These are phyloP conservation scores for Bisporella sp. DNA, from an alignment of 2,329 filamentous ascomycete genomes.

Conservation along the genomic window DNA sequence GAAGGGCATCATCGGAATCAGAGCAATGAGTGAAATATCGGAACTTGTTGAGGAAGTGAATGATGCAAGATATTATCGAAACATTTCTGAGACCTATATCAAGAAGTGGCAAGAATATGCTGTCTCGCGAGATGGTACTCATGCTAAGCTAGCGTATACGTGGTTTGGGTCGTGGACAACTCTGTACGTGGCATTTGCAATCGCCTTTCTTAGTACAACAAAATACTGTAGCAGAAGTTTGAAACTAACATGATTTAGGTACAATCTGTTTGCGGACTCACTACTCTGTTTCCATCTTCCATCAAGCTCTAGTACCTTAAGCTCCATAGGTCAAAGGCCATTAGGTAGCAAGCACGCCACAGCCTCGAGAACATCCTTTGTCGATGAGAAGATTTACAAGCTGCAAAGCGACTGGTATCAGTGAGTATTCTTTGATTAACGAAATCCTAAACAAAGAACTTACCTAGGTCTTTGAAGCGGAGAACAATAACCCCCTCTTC, in stretches of 20 bases:
- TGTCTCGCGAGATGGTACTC: slow-evolving; percentile 56
- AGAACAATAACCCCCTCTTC: no score
- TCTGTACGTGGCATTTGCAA: slow-evolving; percentile 41
- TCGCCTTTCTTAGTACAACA: no score
- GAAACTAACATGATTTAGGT: no score
- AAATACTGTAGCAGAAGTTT: no score
- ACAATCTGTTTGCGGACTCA: slow-evolving; percentile 60
- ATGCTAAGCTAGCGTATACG: slow-evolving; percentile 65
- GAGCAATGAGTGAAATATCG: slow-evolving; percentile 65
- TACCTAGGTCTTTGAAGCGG: no score
- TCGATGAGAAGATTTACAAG: slow-evolving; percentile 69
- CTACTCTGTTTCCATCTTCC: slow-evolving; percentile 70
- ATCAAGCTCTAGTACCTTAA: slow-evolving; percentile 19
- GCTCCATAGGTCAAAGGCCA: slow-evolving; percentile 20
- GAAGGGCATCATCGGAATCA: slow-evolving; percentile 73
- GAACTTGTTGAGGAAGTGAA: slow-evolving; percentile 45
- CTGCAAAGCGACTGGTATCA: slow-evolving; percentile 78
- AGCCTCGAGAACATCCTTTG: slow-evolving; percentile 44
- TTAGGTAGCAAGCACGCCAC: slow-evolving; percentile 9
- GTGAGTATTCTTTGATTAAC: no score
- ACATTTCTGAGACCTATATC: slow-evolving; percentile 56
- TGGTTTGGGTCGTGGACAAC: slow-evolving; percentile 73
- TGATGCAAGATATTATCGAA: slow-evolving; percentile 52
- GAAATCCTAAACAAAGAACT: no score
- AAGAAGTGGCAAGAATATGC: slow-evolving; percentile 56